These are phyloP conservation scores for Kluyveromyces sp. DNA, from an alignment of 1,139 yeast genomes.

Conservation along the genomic window DNA sequence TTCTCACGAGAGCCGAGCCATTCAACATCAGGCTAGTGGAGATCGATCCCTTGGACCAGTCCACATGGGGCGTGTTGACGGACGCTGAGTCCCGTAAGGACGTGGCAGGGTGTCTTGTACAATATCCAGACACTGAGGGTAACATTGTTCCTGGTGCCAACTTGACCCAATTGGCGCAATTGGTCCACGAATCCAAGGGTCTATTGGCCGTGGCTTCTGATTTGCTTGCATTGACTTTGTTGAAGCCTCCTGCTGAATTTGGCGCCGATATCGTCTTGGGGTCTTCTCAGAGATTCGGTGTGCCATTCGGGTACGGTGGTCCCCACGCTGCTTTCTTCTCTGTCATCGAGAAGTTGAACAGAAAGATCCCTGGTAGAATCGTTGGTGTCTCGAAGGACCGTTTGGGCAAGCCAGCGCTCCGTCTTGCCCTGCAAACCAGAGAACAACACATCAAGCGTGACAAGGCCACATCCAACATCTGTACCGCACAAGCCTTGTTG, in stretches of 20 bases:
- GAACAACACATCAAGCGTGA: conserved; percentile 97
- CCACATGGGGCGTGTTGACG: conserved; percentile 8
- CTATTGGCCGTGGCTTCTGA: conserved; percentile 83
- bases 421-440: conserved; percentile 93
- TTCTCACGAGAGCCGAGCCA: conserved; percentile 71
- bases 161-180: conserved; percentile 49
- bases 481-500: conserved; percentile 93
- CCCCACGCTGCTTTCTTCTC: conserved; percentile 98
- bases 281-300: conserved; percentile 92
- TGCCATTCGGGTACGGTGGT: conserved; percentile 96
- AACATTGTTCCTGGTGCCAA: conserved; percentile 43
- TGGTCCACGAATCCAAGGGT: conserved; percentile 66
- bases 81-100: conserved; percentile 19
- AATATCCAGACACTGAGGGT: conserved; percentile 89
- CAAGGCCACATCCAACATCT: conserved; percentile 93
- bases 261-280: conserved; percentile 95
- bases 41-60: conserved; percentile 40
- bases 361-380: conserved; percentile 94
- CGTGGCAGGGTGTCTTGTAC: conserved; percentile 77
- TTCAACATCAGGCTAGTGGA: conserved; percentile 58
- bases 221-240: conserved; percentile 73
- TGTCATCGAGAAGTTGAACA: conserved; percentile 64
- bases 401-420: conserved; percentile 76
- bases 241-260: conserved; percentile 76
- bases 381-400: conserved; percentile 92